Conservation (phyloP, 257 asterid species). For the Solanum chiquidenum region DNA sequence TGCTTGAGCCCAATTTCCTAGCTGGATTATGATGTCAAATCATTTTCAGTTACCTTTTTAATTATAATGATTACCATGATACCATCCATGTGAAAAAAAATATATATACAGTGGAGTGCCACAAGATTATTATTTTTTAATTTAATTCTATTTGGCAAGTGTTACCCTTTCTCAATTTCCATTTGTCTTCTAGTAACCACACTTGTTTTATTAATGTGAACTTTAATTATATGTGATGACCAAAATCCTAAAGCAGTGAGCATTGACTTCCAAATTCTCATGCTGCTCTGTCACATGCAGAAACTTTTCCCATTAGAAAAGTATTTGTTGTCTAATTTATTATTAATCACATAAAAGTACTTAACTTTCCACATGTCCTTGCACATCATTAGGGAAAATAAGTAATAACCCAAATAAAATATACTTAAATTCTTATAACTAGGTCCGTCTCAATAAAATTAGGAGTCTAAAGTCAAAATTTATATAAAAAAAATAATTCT, state of each 20-base stretch:
- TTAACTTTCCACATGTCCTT: neutral
- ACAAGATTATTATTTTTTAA: neutral
- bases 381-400: neutral
- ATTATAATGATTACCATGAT: neutral
- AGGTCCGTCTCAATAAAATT: neutral
- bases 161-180: neutral
- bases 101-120: neutral
- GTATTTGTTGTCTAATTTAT: neutral
- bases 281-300: neutral
- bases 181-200: neutral
- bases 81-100: neutral
- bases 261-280: neutral
- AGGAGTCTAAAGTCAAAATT: neutral
- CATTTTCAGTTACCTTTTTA: neutral
- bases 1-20: neutral
- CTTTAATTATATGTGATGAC: neutral
- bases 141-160: neutral
- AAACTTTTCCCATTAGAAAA: neutral
- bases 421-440: neutral
- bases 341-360: neutral
- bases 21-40: neutral
- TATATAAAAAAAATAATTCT: too few species aligned
- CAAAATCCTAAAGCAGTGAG: neutral
- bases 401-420: neutral
- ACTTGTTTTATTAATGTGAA: conserved; percentile 1